Percentiles rank a stretch among this genome's conserved stretches.
phyloP scores from a whole-genome alignment of 2,329 filamentous ascomycete species.

The Hyphodiscus sp. region DNA sequence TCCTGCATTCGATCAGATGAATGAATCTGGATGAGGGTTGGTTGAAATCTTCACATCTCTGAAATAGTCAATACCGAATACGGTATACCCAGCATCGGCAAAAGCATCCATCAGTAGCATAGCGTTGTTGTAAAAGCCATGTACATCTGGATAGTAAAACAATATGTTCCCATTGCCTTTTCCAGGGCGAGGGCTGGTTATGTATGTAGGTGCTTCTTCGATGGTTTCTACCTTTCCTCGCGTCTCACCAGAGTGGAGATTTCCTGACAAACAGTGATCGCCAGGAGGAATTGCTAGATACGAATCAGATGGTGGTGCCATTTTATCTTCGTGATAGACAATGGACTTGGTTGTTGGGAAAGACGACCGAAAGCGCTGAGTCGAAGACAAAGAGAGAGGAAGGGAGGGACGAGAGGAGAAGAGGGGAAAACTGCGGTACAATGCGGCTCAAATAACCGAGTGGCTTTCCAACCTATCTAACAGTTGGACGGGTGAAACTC shows the following conservation, averaged over 20 bases:
- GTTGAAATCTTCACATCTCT: conserved; percentile 29
- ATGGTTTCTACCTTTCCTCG: conserved; percentile 32
- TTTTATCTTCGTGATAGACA: not conserved
- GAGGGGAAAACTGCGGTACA: too few relatives aligned
- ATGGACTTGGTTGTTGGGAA: too few relatives aligned
- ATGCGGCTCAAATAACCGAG: too few relatives aligned
- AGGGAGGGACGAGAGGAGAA: too few relatives aligned
- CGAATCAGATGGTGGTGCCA: conserved; percentile 4
- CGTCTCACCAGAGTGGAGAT: conserved; percentile 34
- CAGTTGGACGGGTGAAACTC: too few relatives aligned
- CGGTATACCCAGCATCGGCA: conserved; percentile 37
- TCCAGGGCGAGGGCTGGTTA: conserved; percentile 24
- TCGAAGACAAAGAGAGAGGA: too few relatives aligned
- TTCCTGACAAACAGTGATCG: conserved; percentile 35
- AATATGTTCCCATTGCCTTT: conserved; percentile 36
- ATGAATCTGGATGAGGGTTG: not conserved
- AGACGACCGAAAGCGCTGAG: too few relatives aligned
- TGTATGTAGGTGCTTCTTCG: conserved; percentile 34
- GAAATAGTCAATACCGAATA: conserved; percentile 41
- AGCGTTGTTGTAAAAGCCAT: conserved; percentile 38
- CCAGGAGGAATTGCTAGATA: conserved; percentile 17
- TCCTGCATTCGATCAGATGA: conserved; percentile 29
- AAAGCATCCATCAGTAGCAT: conserved; percentile 41
- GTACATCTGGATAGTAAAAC: conserved; percentile 41
- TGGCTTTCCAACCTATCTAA: too few relatives aligned